Base-by-base conservation (phyloP, 164 flowering plant genomes). In the Akebia trifoliata region DNA sequence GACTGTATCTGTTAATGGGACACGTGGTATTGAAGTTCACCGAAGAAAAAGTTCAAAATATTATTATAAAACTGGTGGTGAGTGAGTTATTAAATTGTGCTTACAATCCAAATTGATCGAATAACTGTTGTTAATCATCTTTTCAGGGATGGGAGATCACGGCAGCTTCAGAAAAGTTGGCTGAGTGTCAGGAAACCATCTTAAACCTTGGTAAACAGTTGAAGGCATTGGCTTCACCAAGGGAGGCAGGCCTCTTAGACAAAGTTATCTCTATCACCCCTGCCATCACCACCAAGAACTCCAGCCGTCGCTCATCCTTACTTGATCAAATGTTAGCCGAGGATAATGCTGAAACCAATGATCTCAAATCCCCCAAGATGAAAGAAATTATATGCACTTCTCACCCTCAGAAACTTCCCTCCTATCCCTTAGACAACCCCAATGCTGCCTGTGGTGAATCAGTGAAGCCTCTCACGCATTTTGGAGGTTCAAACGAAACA, bases 71-170 rank as follows among this genome's bases (percentile, higher is more conserved):
- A n/a, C n/a, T n/a, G n/a, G n/a, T n/a, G n/a, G n/a, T n/a, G n/a
- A n/a, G n/a, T n/a, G n/a, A n/a, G n/a, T n/a, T n/a, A n/a, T n/a
- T n/a, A n/a, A n/a, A n/a, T 37, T 9, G 40, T 6, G 3, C 40
- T 37, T 14, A 12, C 15, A 37, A 37, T 4, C 4, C 40, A 11
- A 6, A 8, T 37, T 14, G 11, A 37, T 37, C 11, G 40, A 37
- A 37, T 37, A 11, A 17, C 18, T 21, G n/a, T 39, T 4, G 25
- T 8, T 50, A 31, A 50, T 21, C 17, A 51, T 58, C 63, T 50
- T 48, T 65, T 65, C 81, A 90, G 97, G 88, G 76, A 14, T 75
- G 76, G 87, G 89, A 90, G 75, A 77, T 85, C n/a, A 70, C 72
- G 32, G 80, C 84, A 50, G 93, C 95, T 61, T 81, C 95, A 10